Percentiles rank a stretch among this genome's conserved stretches.
Evolutionary conservation across 2,329 filamentous ascomycete species (phyloP).

Genomic region (Claviceps cyperi): DNA sequence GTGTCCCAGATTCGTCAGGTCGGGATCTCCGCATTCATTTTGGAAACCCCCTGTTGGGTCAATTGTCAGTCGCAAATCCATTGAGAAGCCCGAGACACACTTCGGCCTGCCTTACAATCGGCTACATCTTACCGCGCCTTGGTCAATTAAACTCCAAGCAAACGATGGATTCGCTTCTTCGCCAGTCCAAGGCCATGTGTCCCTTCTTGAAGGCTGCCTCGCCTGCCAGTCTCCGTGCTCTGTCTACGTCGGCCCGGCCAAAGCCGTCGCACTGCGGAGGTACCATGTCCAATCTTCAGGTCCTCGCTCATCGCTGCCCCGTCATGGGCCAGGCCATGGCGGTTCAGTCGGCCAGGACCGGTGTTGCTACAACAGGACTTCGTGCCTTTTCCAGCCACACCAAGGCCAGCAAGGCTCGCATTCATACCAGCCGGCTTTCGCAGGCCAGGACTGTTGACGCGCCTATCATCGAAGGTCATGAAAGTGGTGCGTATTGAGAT

Average conservation of each 20-base stretch:
- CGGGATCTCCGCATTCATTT: neutral
- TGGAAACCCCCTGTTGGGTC: neutral
- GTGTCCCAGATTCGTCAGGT: neutral
- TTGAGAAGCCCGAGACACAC: neutral
- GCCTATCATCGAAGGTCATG: conserved; percentile 30
- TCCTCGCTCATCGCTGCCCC: conserved; percentile 85
- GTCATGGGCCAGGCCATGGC: conserved; percentile 97
- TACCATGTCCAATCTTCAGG: conserved; percentile 93
- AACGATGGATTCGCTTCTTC: conserved; percentile 84
- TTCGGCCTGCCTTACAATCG: neutral
- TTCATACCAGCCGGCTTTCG: conserved; percentile 69
- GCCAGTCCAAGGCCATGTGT: conserved; percentile 92
- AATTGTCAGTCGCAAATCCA: neutral
- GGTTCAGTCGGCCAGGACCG: conserved; percentile 55
- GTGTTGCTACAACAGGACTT: conserved; percentile 33
- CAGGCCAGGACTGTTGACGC: conserved; percentile 66
- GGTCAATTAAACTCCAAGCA: neutral
- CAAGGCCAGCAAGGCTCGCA: conserved; percentile 49
- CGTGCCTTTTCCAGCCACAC: conserved; percentile 35
- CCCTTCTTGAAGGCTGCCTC: conserved; percentile 94
- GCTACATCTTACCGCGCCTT: neutral
- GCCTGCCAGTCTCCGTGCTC: conserved; percentile 75
- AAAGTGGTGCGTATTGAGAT: conserved; percentile 30
- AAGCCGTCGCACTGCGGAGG: conserved; percentile 65
- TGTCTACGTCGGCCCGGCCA: conserved; percentile 59